phyloP scores from a whole-genome alignment of 495 filamentous ascomycete genomes.

The Xylaria castorea region DNA sequence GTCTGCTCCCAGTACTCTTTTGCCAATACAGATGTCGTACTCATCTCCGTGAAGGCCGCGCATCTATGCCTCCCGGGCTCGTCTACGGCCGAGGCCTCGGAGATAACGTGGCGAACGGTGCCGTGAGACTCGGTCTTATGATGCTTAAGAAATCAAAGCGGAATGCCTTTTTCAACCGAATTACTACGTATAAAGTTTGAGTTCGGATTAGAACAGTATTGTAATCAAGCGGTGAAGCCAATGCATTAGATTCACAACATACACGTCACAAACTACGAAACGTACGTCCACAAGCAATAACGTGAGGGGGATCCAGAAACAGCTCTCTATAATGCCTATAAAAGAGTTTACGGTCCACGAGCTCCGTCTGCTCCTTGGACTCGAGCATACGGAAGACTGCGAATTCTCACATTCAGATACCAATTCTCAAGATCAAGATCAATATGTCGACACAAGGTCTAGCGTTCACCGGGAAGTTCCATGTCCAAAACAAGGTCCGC shows the following conservation, averaged over 20 bases:
- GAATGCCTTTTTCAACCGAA: background rate
- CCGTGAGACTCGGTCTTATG: background rate
- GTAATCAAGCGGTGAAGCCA: background rate
- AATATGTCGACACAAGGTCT: slow-evolving; percentile 25
- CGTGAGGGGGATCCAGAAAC: background rate
- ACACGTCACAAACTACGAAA: background rate
- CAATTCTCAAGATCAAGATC: slow-evolving; percentile 2
- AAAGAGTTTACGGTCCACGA: slow-evolving; percentile 23
- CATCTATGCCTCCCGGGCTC: background rate
- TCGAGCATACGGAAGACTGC: slow-evolving; percentile 16
- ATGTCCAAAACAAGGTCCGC: slow-evolving; percentile 18
- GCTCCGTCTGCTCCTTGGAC: slow-evolving; percentile 17
- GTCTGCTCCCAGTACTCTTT: background rate
- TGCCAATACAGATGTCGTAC: background rate
- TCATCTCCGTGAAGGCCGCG: background rate
- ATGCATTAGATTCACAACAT: background rate
- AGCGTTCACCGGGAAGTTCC: slow-evolving; percentile 10
- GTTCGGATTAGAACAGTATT: background rate
- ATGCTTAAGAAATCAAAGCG: background rate
- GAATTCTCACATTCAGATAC: background rate
- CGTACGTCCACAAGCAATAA: background rate
- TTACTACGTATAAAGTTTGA: background rate
- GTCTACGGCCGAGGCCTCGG: slow-evolving; percentile 6
- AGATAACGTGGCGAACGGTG: slow-evolving; percentile 6
- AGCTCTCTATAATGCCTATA: slow-evolving; percentile 19